Percentiles rank a stretch among this genome's conserved stretches.
Conservation (phyloP, 1,284 basidiomycete species). For the Ceratobasidium sp. region DNA sequence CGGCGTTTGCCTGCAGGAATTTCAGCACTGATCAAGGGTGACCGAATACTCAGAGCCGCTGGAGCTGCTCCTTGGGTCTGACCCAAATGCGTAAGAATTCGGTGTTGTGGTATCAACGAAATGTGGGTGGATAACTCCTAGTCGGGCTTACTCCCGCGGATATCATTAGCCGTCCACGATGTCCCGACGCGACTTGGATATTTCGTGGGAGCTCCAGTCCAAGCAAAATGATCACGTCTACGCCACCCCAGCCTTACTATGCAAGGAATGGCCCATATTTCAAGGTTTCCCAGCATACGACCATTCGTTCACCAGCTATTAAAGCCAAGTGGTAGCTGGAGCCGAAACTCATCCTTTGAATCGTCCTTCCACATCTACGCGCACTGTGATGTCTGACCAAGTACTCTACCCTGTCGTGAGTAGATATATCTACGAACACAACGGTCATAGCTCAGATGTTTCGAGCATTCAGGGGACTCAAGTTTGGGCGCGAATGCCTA, state of each 20-base stretch:
- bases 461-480: conserved; percentile 18
- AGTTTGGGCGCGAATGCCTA: conserved; percentile 39
- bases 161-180: too few species aligned
- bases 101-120: too few species aligned
- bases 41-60: too few species aligned
- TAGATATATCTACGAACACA: background rate
- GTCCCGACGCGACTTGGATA: too few species aligned
- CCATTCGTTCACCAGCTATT: background rate
- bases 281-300: background rate
- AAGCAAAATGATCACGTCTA: background rate
- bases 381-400: conserved; percentile 18
- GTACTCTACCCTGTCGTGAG: conserved; percentile 19
- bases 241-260: conserved; percentile 3
- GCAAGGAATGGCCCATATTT: background rate
- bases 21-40: too few species aligned
- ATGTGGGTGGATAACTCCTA: too few species aligned
- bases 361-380: background rate
- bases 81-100: too few species aligned
- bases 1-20: too few species aligned
- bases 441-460: background rate
- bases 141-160: too few species aligned
- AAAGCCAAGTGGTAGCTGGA: background rate
- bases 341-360: background rate
- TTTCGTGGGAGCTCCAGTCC: too few species aligned
- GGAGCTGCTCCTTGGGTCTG: too few species aligned